Evolutionary conservation across 805 yeast species (phyloP).

Genomic region (Hanseniaspora valbyensis): DNA sequence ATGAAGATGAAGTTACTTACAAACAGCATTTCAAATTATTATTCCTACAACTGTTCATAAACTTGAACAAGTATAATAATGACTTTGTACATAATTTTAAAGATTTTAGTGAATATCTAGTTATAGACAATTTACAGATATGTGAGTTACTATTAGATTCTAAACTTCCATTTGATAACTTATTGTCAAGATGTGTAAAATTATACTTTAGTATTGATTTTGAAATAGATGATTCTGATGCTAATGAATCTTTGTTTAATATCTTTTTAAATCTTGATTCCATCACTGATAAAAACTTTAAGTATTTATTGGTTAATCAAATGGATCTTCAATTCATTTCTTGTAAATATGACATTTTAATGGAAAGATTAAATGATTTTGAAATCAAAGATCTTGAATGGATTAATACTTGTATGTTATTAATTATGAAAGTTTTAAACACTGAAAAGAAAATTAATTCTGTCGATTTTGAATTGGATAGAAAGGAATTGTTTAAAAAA

Average conservation of each 20-base stretch:
- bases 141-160: constrained; percentile 4
- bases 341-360: not conserved
- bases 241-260: constrained; percentile 2
- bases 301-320: not conserved
- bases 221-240: not conserved
- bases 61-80: not conserved
- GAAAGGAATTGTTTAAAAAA: constrained; percentile 3
- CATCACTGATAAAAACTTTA: not conserved
- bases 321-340: not conserved
- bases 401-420: not conserved
- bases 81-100: not conserved
- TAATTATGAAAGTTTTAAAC: constrained; percentile 1
- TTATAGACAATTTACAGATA: constrained; percentile 9
- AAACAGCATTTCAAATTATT: constrained; percentile 5
- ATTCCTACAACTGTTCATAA: not conserved
- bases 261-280: not conserved
- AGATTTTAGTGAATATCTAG: constrained; percentile 7
- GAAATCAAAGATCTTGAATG: not conserved
- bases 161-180: not conserved
- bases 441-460: constrained; percentile 1
- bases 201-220: not conserved
- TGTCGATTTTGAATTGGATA: constrained; percentile 10
- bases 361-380: not conserved
- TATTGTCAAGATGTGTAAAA: not conserved
- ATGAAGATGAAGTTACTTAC: constrained; percentile 4